A percentile compares a stretch with the other conserved stretches of the same genome.
phyloP scores from a whole-genome alignment of 1,139 yeast species.

The Yamadazyma trypodendri region DNA sequence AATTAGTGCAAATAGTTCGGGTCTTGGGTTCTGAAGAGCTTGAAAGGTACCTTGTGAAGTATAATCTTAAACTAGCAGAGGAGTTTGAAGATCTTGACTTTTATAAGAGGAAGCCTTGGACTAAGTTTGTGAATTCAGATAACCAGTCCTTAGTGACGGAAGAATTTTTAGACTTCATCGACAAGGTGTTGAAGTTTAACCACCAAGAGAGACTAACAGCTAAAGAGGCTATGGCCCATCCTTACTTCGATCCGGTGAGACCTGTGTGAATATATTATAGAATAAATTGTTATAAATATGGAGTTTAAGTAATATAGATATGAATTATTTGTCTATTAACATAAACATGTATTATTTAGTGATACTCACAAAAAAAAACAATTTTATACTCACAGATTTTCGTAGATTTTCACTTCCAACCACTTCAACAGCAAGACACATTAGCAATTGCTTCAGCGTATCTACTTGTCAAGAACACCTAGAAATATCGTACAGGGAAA shows the following conservation, averaged over 20 bases:
- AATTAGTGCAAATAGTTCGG: conserved; percentile 87
- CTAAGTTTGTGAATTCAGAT: conserved; percentile 48
- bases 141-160: conserved; percentile 54
- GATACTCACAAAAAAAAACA: no score
- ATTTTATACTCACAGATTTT: no score
- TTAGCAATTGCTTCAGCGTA: no score
- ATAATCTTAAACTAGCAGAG: conserved; percentile 67
- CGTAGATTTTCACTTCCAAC: no score
- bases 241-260: conserved; percentile 49
- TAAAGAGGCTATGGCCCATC: conserved; percentile 77
- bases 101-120: conserved; percentile 71
- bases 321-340: no score
- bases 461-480: no score
- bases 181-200: conserved; percentile 62
- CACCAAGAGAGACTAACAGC: conserved; percentile 75
- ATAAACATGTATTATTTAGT: no score
- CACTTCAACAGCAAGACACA: no score
- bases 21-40: conserved; percentile 88
- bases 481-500: no score
- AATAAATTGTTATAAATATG: no score
- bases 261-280: no score
- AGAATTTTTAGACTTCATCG: conserved; percentile 63
- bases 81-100: conserved; percentile 81
- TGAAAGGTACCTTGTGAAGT: conserved; percentile 67
- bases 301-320: no score